Evolutionary conservation across 139 green algal species (phyloP), one percentile per base, ranked within the genome.

Genomic region (Volvox africanus): DNA sequence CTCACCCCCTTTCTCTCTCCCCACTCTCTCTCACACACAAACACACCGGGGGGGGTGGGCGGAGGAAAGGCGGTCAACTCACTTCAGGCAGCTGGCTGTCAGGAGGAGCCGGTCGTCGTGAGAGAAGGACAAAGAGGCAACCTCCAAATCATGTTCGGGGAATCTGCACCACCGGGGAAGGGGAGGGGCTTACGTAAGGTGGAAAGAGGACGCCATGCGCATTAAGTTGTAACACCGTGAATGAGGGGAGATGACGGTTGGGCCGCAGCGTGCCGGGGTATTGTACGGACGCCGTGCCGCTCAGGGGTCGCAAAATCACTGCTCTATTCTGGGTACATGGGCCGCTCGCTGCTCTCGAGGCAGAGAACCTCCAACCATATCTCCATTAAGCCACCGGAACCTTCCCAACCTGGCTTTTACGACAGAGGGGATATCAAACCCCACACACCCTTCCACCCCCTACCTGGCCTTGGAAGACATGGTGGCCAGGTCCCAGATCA

Each of bases 91-190:
- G 65, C 93, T 93, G 24, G 94, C 79, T 17, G 81, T 91, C 28
- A 93, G 28, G 28, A 96, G 92, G 87, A 96, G 91, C 9, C 88
- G 86, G 28, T 94, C 92, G 44, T 95, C 94, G 3, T n/a, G 36
- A 0, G 92, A 95, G 90, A 95, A 96, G 2, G 36, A 68, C 26
- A 96, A 62, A 28, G 77, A 55, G 30, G 77, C 61, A 0, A 95
- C 92, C 80, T 94, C 94, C 30, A 86, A 19, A 65, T 96, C 94
- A 32, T 96, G 94, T 88, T 96, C 94, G 21, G 93, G 90, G 81
- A 96, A 96, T 75, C 93, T 94, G 86, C 5, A 36, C 21, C 62
- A 69, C 21, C 65, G 24, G 16, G 9, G 16, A 73, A 24, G 44
- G 44, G 44, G 44, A 9, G 9, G 44, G 44, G 44, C 5, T 5